Conservation (phyloP, 805 yeast genomes). For the Kazachstania africana region DNA sequence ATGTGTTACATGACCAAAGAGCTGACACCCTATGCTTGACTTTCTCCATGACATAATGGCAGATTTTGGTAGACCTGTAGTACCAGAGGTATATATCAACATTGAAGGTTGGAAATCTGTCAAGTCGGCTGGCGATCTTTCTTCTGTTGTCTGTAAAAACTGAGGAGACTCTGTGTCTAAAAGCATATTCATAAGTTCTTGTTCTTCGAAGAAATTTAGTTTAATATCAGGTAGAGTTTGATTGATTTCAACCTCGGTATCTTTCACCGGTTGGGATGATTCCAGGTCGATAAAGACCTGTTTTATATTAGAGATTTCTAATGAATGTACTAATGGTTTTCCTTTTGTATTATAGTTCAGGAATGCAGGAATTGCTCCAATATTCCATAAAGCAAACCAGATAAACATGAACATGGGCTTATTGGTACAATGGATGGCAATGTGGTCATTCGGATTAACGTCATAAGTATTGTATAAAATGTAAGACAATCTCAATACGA, state of each 20-base stretch:
- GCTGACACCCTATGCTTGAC: conserved; percentile 52
- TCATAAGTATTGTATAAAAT: conserved; percentile 53
- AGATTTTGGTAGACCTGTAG: conserved; percentile 90
- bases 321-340: conserved; percentile 66
- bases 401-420: conserved; percentile 69
- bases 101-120: conserved; percentile 53
- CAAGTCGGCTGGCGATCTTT: conserved; percentile 44
- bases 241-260: conserved; percentile 35
- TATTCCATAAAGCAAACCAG: conserved; percentile 83
- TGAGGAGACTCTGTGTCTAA: conserved; percentile 32
- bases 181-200: conserved; percentile 31
- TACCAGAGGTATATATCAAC: conserved; percentile 84
- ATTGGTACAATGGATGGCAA: conserved; percentile 70
- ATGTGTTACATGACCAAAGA: conserved; percentile 61
- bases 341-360: conserved; percentile 71
- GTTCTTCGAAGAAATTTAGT: conserved; percentile 42
- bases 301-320: conserved; percentile 51
- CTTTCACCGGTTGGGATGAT: conserved; percentile 40
- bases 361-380: conserved; percentile 84
- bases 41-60: conserved; percentile 91
- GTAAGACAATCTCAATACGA: conserved; percentile 53
- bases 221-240: conserved; percentile 29
- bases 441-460: conserved; percentile 51
- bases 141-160: conserved; percentile 42
- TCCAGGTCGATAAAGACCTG: conserved; percentile 69